These are phyloP conservation scores for Saccharomycopsis fermentans DNA, from an alignment of 805 yeast species.

Conservation along the genomic window DNA sequence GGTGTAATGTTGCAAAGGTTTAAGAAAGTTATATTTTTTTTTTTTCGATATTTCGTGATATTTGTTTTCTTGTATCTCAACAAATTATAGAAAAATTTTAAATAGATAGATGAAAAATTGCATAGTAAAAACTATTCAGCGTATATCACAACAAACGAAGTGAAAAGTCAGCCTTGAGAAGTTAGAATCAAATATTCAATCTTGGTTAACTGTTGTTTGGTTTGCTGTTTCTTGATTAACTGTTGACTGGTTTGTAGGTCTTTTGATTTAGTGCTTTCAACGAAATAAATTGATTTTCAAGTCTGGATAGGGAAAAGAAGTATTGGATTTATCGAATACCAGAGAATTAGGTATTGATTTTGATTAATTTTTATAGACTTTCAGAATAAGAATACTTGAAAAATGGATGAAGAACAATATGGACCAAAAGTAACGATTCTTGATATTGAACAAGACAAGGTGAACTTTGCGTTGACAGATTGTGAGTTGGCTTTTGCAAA, in stretches of 20 bases:
- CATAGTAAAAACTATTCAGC: too few relatives aligned
- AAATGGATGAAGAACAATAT: slow-evolving; percentile 18
- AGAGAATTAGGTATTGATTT: too few relatives aligned
- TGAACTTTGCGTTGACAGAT: slow-evolving; percentile 79
- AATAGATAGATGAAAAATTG: background rate
- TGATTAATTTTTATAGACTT: background rate
- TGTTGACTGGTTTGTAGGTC: background rate
- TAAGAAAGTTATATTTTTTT: background rate
- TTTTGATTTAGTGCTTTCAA: too few relatives aligned
- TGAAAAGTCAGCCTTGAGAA: too few relatives aligned
- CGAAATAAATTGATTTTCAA: too few relatives aligned
- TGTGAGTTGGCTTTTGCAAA: slow-evolving; percentile 88
- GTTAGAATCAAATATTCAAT: too few relatives aligned
- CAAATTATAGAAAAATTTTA: background rate
- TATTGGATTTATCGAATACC: too few relatives aligned
- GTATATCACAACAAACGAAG: too few relatives aligned
- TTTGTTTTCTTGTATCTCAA: background rate
- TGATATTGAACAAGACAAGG: slow-evolving; percentile 74
- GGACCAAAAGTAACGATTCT: slow-evolving; percentile 86
- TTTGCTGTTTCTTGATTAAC: background rate
- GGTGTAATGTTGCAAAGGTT: background rate
- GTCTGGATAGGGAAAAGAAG: too few relatives aligned
- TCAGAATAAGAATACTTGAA: background rate
- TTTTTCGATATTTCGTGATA: background rate
- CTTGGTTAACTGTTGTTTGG: background rate